phyloP scores from a whole-genome alignment of 345 rosid genomes.

The Brassica incana region DNA sequence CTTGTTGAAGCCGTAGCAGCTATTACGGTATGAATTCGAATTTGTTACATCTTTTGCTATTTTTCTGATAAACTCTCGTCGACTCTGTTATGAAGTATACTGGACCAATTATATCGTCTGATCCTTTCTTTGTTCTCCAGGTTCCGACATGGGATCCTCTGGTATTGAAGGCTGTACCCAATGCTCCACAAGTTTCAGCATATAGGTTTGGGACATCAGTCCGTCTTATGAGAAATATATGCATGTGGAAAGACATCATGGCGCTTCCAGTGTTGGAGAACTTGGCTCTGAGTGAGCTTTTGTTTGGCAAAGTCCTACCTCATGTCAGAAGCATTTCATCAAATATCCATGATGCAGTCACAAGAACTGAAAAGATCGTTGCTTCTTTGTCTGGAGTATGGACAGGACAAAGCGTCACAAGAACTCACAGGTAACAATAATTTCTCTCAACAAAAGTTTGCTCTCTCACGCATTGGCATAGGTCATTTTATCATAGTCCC shows the following conservation, averaged over 20 bases:
- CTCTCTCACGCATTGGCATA: slow-evolving; percentile 7
- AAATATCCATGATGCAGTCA: slow-evolving; percentile 78
- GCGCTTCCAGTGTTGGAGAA: slow-evolving; percentile 74
- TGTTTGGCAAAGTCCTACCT: slow-evolving; percentile 73
- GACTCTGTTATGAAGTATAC: slow-evolving; percentile 9
- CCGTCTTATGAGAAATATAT: slow-evolving; percentile 84
- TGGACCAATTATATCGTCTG: slow-evolving; percentile 23
- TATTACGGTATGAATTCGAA: slow-evolving; percentile 47
- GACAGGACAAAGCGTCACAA: slow-evolving; percentile 63
- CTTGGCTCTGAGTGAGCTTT: slow-evolving; percentile 81
- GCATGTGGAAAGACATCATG: slow-evolving; percentile 86
- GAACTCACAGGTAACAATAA: slow-evolving; percentile 56
- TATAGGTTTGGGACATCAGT: slow-evolving; percentile 83
- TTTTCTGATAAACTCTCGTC: background rate
- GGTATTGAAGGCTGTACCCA: slow-evolving; percentile 80
- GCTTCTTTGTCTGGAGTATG: slow-evolving; percentile 80
- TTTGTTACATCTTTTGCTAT: background rate
- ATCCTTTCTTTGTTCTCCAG: slow-evolving; percentile 38
- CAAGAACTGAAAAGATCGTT: slow-evolving; percentile 79
- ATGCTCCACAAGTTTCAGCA: slow-evolving; percentile 75
- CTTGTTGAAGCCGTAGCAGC: slow-evolving; percentile 68
- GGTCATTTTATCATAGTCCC: background rate
- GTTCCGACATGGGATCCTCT: slow-evolving; percentile 92
- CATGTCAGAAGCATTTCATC: slow-evolving; percentile 75
- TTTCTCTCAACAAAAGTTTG: slow-evolving; percentile 2